A percentile compares a stretch with the other conserved stretches of the same genome.
Conservation (phyloP, 495 filamentous ascomycete species). For the Cudoniella acicularis region DNA sequence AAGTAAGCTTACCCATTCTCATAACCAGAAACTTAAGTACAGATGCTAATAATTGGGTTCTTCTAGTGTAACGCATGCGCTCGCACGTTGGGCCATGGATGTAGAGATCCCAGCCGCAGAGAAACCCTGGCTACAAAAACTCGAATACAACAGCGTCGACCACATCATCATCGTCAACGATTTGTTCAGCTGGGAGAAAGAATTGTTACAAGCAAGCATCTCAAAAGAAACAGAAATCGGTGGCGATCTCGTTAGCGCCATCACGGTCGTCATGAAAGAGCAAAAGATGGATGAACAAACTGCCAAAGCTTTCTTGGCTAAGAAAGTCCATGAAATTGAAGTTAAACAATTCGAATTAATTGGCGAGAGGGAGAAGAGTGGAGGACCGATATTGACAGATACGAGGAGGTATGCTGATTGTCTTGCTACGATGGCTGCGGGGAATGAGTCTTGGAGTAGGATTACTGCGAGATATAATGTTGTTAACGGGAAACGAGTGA, state of each 20-base stretch:
- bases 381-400: background rate
- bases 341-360: background rate
- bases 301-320: background rate
- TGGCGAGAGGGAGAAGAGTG: background rate
- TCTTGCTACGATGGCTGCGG: background rate
- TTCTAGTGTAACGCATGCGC: background rate
- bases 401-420: background rate
- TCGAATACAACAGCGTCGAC: background rate
- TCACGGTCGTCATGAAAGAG: background rate
- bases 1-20: background rate
- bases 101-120: background rate
- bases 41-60: background rate
- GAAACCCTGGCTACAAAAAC: background rate
- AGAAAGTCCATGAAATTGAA: background rate
- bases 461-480: background rate
- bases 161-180: background rate
- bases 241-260: background rate
- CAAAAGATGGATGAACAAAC: background rate
- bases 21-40: background rate
- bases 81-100: background rate
- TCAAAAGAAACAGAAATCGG: background rate
- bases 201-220: background rate
- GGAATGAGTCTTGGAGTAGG: background rate
- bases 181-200: background rate
- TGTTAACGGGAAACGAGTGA: background rate